Percentiles rank a stretch among this genome's conserved stretches.
Conservation (phyloP, 257 asterid species). For the Paulownia fortunei region DNA sequence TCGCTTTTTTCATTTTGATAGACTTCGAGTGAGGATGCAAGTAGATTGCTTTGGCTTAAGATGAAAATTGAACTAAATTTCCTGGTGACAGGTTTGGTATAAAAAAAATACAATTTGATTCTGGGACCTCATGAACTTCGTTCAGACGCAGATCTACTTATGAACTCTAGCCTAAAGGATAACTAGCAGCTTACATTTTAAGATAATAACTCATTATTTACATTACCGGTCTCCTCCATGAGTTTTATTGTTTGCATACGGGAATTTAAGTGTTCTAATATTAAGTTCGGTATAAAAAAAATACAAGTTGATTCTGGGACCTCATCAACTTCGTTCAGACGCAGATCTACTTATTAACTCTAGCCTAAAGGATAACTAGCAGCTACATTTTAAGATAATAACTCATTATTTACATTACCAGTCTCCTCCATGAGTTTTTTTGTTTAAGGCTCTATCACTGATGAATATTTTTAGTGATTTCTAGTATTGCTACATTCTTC, state of each 20-base stretch:
- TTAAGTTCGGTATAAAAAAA: neutral
- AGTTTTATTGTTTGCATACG: neutral
- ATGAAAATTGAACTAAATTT: neutral
- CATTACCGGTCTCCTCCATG: neutral
- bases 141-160: neutral
- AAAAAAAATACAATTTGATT: neutral
- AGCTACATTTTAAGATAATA: neutral
- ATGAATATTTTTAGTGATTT: neutral
- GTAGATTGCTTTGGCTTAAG: neutral
- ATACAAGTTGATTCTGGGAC: neutral
- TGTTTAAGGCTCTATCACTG: neutral
- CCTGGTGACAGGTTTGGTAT: neutral
- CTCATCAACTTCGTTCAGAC: neutral
- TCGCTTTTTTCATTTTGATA: neutral
- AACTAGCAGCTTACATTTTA: neutral
- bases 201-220: neutral
- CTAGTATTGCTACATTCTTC: neutral
- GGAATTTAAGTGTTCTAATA: neutral
- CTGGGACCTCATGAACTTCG: neutral
- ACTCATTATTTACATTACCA: neutral
- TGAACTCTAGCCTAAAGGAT: slow-evolving; percentile 8
- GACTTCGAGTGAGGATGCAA: slow-evolving; percentile 1
- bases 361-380: slow-evolving; percentile 1
- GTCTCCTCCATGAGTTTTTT: slow-evolving; percentile 1
- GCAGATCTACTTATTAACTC: neutral